Conservation (phyloP, 2,329 filamentous ascomycete species). For the Aspergillus tanneri region DNA sequence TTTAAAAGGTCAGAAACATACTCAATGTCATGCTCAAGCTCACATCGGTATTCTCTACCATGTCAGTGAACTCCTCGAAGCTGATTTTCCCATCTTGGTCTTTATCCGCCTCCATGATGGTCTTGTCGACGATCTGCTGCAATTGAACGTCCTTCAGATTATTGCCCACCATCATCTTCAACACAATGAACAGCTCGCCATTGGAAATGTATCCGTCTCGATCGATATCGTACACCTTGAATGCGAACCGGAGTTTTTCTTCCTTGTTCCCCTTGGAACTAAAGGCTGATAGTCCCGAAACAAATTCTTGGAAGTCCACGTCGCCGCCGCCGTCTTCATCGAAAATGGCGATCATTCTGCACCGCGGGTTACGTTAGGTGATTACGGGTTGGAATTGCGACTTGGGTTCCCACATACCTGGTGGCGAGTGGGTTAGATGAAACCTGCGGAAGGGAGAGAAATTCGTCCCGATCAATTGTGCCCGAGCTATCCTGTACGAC, state of each 20-base stretch:
- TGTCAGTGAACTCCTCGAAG: constrained; percentile 98
- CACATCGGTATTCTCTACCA: constrained; percentile 91
- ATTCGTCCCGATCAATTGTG: constrained; percentile 97
- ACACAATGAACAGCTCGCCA: constrained; percentile 96
- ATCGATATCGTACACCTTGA: constrained; percentile 99
- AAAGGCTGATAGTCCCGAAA: constrained; percentile 91
- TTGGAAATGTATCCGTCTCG: constrained; percentile 98
- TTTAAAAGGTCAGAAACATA: constrained; percentile 35
- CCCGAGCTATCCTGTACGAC: constrained; percentile 81
- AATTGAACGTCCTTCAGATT: constrained; percentile 98
- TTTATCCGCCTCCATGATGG: constrained; percentile 98
- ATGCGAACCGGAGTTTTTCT: constrained; percentile 95
- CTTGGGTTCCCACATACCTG: constrained; percentile 57
- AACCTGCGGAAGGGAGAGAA: constrained; percentile 94
- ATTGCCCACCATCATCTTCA: constrained; percentile 99
- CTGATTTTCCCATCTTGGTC: constrained; percentile 97
- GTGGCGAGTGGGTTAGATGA: constrained; percentile 96
- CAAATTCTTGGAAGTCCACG: constrained; percentile 98
- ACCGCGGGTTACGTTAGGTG: neutral
- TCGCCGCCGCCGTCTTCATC: constrained; percentile 97
- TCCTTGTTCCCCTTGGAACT: constrained; percentile 98
- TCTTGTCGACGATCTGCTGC: constrained; percentile 99
- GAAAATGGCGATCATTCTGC: constrained; percentile 97
- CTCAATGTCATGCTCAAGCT: constrained; percentile 68
- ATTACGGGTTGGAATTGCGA: too few species aligned